Evolutionary conservation across 495 filamentous ascomycete genomes (phyloP), one percentile per base, ranked within the genome.

Genomic region (Neurospora sp.): DNA sequence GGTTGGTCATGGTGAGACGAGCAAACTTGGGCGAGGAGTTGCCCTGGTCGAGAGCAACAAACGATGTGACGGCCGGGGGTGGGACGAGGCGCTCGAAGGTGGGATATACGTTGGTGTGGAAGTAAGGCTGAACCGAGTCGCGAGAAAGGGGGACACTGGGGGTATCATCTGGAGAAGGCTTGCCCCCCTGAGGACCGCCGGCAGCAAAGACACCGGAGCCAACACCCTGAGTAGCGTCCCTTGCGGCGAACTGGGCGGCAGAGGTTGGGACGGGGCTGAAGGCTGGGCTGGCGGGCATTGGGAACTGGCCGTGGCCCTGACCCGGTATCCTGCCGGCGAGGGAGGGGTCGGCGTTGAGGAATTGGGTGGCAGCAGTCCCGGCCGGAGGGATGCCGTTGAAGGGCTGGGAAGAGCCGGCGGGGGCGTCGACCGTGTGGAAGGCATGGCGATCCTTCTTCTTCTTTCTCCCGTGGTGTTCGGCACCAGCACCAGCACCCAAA

Each of bases 381-480:
- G 86, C 85, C 40, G 87, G 87, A n/a, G 89, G 87, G 73, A 90
- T 86, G 71, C 83, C 88, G 81, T 88, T 91, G 84, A 89, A 92
- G 61, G 85, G 82, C 80, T 90, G 88, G 69, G 93, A 87, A 73
- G 87, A 84, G 74, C 84, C 86, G 39, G 84, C 85, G 4, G 90
- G 87, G 61, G 89, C 87, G 73, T 94, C 96, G 47, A 99, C 88
- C 38, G 90, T 88, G 80, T 99, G 96, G 82, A 96, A 92, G 70
- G 93, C 96, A 83, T 97, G 94, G 41, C 94, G 86, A 76, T 97
- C 90, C 86, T 97, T 97, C 88, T 98, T 99, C 84, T 91, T 94
- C 77, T 89, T 90, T 74, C 87, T 83, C 71, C 86, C 85, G 70
- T 84, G 83, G 31, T 82, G 78, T 14, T 74, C 74, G 8, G 75